Percentiles rank a stretch among this genome's conserved stretches.
phyloP scores from a whole-genome alignment of 164 flowering plant species.

The Vitis rupestris region DNA sequence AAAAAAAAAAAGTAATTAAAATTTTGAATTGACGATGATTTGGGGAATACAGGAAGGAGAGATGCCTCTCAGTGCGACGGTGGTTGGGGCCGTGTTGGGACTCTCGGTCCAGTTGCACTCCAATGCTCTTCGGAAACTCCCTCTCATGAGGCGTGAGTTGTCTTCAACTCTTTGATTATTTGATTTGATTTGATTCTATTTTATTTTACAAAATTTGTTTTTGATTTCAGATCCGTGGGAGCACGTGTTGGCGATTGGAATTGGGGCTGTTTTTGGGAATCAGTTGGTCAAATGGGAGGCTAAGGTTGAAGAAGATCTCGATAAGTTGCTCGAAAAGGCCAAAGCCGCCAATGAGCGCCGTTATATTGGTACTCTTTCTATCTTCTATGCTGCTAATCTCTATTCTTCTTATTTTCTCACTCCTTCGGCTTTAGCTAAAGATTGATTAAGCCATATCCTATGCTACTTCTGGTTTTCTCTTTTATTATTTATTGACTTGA shows the following conservation, averaged over 20 bases:
- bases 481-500: too few species aligned
- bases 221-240: constrained; percentile 88
- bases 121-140: constrained; percentile 94
- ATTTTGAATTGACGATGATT: too few species aligned
- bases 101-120: constrained; percentile 93
- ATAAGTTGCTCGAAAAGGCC: constrained; percentile 85
- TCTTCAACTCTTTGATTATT: not conserved
- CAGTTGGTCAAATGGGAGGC: constrained; percentile 94
- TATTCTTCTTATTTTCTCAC: not conserved
- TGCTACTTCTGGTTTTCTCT: too few species aligned
- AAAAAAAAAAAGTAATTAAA: too few species aligned
- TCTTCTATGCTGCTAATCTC: not conserved
- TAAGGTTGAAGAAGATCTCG: constrained; percentile 80
- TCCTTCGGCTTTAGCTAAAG: too few species aligned
- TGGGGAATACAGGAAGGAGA: not conserved
- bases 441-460: too few species aligned
- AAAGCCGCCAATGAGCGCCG: constrained; percentile 95
- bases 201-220: not conserved
- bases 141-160: constrained; percentile 82
- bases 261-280: constrained; percentile 73
- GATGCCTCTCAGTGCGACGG: constrained; percentile 71
- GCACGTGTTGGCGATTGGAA: constrained; percentile 86
- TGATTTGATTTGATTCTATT: not conserved
- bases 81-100: constrained; percentile 83
- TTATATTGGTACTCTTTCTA: constrained; percentile 52